Evolutionary conservation across 352 stramenopile species (phyloP), one percentile per base, ranked within the genome.

Genomic region (Phytophthora quininea): DNA sequence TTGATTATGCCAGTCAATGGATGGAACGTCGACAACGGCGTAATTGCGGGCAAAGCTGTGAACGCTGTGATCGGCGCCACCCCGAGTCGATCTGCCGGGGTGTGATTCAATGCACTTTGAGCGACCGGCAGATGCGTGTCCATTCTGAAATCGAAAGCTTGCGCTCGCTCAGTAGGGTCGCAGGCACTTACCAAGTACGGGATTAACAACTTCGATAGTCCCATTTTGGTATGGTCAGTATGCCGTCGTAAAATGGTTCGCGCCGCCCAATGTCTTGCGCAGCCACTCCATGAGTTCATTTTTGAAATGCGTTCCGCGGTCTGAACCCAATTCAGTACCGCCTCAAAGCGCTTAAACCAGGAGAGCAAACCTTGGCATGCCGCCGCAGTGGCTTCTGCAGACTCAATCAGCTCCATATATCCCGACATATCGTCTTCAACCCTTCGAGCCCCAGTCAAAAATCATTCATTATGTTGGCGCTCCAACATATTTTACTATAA

Each of bases 221-320:
- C 63, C 74, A 42, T 82, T 82, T 6, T 50, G 62, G 66, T 66
- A 82, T 10, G 67, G 74, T 4, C 48, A 67, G 47, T 79, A 66
- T 6, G 67, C 61, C 1, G 51, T 70, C 2, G 60, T 40, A 47
- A 82, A 76, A 19, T 74, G 66, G 15, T 82, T 58, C 1, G 63
- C 47, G 11, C 19, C 58, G 0, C 48, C 51, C 0, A 72, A 46
- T 8, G 51, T 7, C 3, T 51, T 51, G 1, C 53, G 59, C 19
- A 75, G 42, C 3, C 58, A 32, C 27, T 76, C 59, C 4, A 77
- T 74, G 1, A 72, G 30, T 19, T 51, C 14, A 42, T 79, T 81
- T 46, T 77, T 77, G 54, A 81, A 84, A 50, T 79, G 64, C 1
- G 19, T 43, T 0, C 72, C 69, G 3, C 48, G 52, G 43, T 80